Base-by-base conservation (phyloP, 78 protist genomes). In the Polysphondylium violaceum region DNA sequence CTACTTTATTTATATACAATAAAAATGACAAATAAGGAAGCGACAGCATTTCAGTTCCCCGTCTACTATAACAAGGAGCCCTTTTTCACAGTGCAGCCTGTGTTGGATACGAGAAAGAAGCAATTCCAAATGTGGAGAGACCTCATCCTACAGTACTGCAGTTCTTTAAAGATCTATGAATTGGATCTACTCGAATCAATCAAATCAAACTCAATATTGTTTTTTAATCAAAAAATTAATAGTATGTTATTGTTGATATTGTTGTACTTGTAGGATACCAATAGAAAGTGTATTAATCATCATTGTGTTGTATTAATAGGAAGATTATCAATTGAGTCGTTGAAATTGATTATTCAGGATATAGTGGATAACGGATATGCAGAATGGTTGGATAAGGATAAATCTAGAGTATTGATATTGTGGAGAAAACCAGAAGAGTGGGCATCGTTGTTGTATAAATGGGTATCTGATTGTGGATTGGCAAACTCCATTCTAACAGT, bases 391-490 rank as follows among this genome's bases (percentile, higher is more conserved):
- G 78, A 72, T 51, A 60, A 29, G 3, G 36, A 29, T 33, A 60
- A 60, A 59, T 19, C 19, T 12, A 25, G 68, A 58, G 71, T 65
- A 38, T 41, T 72, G 9, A 61, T 92, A 41, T 44, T 71, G 87
- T 92, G 95, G 95, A 61, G 95, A 58, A 92, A 92, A 43, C 87
- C 88, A 27, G 95, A 92, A 3, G 90, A 92, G 38, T 92, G 95
- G 95, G 89, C 95, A 29, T 31, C 81, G 3, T 14, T 81, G 0
- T 38, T 92, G 3, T 92, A 92, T 86, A 33, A 77, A 63, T 92
- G 95, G 95, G 95, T 92, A 27, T 6, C 25, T 7, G 88, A 92
- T 27, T 59, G 77, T 67, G 95, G 95, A 7, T 74, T 50, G 16
- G 40, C 74, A 17, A 55, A 83, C 41, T 38, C 85, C 16, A 56